phyloP scores from a whole-genome alignment of 176 grass and related monocot genomes.

The Oryza glaberrima region DNA sequence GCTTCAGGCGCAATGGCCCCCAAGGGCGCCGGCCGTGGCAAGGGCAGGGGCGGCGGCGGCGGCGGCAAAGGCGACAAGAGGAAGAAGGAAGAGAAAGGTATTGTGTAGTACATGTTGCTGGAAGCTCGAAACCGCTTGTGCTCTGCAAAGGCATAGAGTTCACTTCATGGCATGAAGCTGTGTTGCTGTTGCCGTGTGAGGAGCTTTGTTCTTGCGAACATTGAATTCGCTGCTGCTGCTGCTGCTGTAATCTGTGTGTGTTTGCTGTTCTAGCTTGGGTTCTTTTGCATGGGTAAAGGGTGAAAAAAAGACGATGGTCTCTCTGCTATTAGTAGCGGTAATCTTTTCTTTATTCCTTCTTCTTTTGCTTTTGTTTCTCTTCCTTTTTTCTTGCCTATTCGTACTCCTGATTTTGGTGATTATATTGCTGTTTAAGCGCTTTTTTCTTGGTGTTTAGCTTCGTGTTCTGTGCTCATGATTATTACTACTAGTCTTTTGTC shows the following conservation, averaged over 20 bases:
- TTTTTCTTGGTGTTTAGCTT: background rate
- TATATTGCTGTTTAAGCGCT: background rate
- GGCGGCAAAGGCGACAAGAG: conserved; percentile 75
- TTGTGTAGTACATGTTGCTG: background rate
- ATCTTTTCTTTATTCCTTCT: conserved; percentile 12
- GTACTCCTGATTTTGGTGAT: conserved; percentile 6
- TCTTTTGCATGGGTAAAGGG: conserved; percentile 7
- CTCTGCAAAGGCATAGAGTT: background rate
- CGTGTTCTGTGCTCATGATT: background rate
- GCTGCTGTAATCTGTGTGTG: background rate
- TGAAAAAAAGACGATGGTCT: background rate
- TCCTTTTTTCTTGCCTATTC: background rate
- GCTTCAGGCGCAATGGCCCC: conserved; percentile 68
- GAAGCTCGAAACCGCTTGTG: background rate
- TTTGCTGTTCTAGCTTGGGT: background rate
- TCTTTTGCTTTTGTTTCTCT: background rate
- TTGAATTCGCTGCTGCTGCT: background rate
- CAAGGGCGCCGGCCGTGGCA: conserved; percentile 73
- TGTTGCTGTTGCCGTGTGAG: too few relatives aligned
- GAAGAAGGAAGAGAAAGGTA: conserved; percentile 99
- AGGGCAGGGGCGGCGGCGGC: conserved; percentile 56
- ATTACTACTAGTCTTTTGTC: background rate
- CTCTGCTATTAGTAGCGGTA: background rate
- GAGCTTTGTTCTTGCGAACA: background rate
- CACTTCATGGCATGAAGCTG: background rate